Evolutionary conservation across 257 asterid species (phyloP), one percentile per base, ranked within the genome.

Genomic region (Plantago ovata): DNA sequence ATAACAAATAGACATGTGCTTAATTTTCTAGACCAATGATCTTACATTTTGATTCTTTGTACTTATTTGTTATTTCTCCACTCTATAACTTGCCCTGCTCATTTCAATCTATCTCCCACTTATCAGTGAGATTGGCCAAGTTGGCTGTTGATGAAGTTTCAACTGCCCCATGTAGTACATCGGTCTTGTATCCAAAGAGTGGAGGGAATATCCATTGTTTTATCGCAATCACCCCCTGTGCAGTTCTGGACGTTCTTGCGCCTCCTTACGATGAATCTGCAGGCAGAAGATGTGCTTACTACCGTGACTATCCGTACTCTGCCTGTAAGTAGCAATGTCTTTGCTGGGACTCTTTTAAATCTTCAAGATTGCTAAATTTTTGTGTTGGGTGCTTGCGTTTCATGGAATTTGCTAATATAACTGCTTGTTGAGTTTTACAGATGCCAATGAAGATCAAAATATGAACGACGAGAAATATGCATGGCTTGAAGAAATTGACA

Each of bases 151-250:
- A 92, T 65, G 75, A 82, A 77, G 95, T 92, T 52, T 70, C 82
- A 69, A 77, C 91, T 0, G 96, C 96, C 56, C 95, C 95, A 14
- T 78, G 86, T 46, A 66, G 69, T 50, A 64, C 94, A 60, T 83
- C 94, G 19, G 64, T 80, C 56, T 66, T 92, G 65, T 84, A 81
- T 59, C 98, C 98, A 32, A 85, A 68, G 56, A 84, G 72, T 14
- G 98, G 98, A 72, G 98, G 96, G 52, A 92, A 92, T 69, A 75
- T 92, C 72, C 98, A 92, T 64, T 77, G 84, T 67, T 92, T 92
- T 68, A 92, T 96, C 20, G 98, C 98, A 38, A 3, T 92, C 43
- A 75, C 94, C 68, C 95, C 98, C 50, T 92, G 98, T 74, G 98
- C 95, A 13, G 84, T 92, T 70, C 85, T 92, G 20, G 98, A 92